A percentile compares a stretch with the other conserved stretches of the same genome.
These are phyloP conservation scores for Purpureocillium lavendulum DNA, from an alignment of 2,329 filamentous ascomycete species.

Conservation along the genomic window DNA sequence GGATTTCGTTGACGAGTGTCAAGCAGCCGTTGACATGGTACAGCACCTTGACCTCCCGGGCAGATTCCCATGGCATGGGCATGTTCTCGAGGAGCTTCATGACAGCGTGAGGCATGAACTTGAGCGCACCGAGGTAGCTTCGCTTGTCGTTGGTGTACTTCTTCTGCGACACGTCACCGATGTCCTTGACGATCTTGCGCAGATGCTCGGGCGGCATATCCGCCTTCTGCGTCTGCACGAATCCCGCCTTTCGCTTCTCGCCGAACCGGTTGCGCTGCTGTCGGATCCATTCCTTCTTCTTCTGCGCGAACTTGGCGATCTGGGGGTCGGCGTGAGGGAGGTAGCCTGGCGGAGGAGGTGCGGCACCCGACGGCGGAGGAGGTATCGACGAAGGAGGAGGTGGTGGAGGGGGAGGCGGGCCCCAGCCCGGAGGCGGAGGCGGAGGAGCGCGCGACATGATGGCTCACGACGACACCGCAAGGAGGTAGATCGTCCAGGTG, in stretches of 20 bases:
- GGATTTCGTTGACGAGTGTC: conserved; percentile 93
- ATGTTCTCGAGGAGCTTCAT: conserved; percentile 97
- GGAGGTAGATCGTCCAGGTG: conserved; percentile 10
- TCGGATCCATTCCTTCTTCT: conserved; percentile 98
- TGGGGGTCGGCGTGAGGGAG: conserved; percentile 73
- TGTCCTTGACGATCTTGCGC: conserved; percentile 96
- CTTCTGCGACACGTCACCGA: conserved; percentile 98
- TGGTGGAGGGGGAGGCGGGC: conserved; percentile 46
- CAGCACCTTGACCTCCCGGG: conserved; percentile 91
- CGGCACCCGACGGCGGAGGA: conserved; percentile 44
- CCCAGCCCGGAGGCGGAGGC: conserved; percentile 51
- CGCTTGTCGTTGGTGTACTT: conserved; percentile 98
- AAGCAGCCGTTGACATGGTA: conserved; percentile 98
- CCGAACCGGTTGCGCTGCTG: conserved; percentile 86
- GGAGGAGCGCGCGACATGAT: conserved; percentile 47
- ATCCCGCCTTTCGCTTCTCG: conserved; percentile 93
- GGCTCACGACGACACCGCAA: conserved; percentile 12
- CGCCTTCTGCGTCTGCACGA: conserved; percentile 95
- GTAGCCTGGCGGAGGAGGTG: conserved; percentile 77
- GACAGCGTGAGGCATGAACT: conserved; percentile 99
- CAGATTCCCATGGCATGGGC: conserved; percentile 99
- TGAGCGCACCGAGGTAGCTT: conserved; percentile 91
- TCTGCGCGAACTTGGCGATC: conserved; percentile 90
- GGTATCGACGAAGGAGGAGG: conserved; percentile 48
- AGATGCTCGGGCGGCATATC: conserved; percentile 98